These are phyloP conservation scores for Cercospora citrullina DNA, from an alignment of 2,329 filamentous ascomycete genomes.

Conservation along the genomic window DNA sequence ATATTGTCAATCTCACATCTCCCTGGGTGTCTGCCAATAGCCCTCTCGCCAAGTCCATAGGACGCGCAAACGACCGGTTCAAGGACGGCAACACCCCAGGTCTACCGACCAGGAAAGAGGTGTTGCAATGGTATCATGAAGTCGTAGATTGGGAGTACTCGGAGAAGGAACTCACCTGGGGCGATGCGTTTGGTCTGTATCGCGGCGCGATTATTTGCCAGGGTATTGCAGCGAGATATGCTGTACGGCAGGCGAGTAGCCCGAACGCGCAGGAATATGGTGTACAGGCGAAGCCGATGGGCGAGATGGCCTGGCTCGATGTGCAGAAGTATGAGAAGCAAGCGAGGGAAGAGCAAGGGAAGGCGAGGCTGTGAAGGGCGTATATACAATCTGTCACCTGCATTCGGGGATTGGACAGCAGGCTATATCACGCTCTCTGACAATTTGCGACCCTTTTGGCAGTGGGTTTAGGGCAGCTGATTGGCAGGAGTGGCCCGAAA, in stretches of 20 bases:
- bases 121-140: constrained; percentile 66
- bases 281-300: constrained; percentile 68
- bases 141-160: constrained; percentile 70
- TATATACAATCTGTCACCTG: neutral
- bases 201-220: constrained; percentile 68
- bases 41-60: constrained; percentile 41
- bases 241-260: constrained; percentile 84
- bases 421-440: too few species aligned
- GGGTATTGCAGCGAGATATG: constrained; percentile 88
- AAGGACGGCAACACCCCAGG: constrained; percentile 64
- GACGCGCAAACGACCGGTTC: constrained; percentile 55
- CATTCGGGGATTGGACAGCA: too few species aligned
- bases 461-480: too few species aligned
- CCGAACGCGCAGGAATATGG: constrained; percentile 74
- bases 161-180: constrained; percentile 60
- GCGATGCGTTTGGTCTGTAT: constrained; percentile 63
- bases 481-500: too few species aligned
- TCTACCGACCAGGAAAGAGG: constrained; percentile 60
- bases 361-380: constrained; percentile 19
- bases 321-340: constrained; percentile 52
- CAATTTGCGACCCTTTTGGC: too few species aligned
- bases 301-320: constrained; percentile 74
- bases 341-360: constrained; percentile 34
- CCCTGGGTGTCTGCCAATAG: constrained; percentile 47
- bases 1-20: constrained; percentile 74